Percentiles rank a stretch among this genome's conserved stretches.
Evolutionary conservation across 208 protist species (phyloP).

Genomic region (Leishmania martiniquensis): DNA sequence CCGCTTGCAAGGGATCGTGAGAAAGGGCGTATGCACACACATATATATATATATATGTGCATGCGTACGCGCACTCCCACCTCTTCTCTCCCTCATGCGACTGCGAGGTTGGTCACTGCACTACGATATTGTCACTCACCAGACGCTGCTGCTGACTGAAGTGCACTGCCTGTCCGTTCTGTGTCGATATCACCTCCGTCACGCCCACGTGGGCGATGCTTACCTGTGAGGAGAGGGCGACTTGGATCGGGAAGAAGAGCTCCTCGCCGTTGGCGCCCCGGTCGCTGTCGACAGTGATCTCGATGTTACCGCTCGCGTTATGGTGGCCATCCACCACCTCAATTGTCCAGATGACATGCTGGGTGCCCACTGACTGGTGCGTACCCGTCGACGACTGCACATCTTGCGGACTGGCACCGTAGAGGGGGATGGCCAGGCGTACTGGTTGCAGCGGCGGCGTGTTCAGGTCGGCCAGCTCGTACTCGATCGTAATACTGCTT

Average conservation of each 20-base stretch:
- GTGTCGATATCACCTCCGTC: conserved; percentile 55
- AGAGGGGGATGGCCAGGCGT: conserved; percentile 63
- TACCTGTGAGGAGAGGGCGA: conserved; percentile 46
- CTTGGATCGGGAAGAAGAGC: conserved; percentile 81
- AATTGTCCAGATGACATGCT: conserved; percentile 69
- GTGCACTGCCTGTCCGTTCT: conserved; percentile 56
- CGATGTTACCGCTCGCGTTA: conserved; percentile 69
- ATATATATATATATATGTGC: no score
- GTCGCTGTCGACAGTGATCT: conserved; percentile 51
- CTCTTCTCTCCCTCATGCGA: neutral
- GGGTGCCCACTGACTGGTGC: conserved; percentile 29
- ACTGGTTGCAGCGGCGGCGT: conserved; percentile 56
- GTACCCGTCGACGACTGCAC: conserved; percentile 54
- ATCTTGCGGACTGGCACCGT: conserved; percentile 38
- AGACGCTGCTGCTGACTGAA: conserved; percentile 70
- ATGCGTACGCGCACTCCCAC: no score
- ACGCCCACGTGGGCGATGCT: conserved; percentile 62
- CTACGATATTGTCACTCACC: conserved; percentile 47
- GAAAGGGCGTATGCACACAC: no score
- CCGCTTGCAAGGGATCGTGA: conserved; percentile 5
- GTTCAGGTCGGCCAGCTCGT: conserved; percentile 58
- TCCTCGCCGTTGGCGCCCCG: conserved; percentile 29
- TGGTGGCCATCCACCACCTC: conserved; percentile 48
- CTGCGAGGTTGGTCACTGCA: conserved; percentile 34
- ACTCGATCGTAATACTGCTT: conserved; percentile 79